These are phyloP conservation scores for Gossypium laxum DNA, from an alignment of 441 rosid species.

Conservation along the genomic window DNA sequence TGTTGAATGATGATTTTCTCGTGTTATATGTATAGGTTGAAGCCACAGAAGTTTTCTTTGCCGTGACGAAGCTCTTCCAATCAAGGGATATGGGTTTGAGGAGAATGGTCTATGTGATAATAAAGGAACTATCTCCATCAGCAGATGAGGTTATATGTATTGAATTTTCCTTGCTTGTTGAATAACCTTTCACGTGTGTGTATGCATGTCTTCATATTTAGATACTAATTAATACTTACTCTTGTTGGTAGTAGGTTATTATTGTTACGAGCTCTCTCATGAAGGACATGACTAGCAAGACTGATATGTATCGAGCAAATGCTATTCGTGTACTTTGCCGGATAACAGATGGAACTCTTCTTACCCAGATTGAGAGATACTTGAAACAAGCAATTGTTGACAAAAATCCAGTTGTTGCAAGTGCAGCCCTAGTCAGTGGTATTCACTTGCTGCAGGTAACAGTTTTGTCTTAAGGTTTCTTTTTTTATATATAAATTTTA, in stretches of 20 bases:
- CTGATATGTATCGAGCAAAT: conserved; percentile 92
- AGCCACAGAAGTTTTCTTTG: conserved; percentile 86
- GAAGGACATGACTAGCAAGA: conserved; percentile 99
- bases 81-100: conserved; percentile 82
- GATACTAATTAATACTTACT: conserved; percentile 13
- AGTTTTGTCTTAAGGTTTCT: background rate
- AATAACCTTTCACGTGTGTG: background rate
- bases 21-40: conserved; percentile 42
- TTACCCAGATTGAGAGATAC: conserved; percentile 83
- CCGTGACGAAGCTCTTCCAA: conserved; percentile 96
- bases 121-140: conserved; percentile 93
- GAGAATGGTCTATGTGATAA: conserved; percentile 95
- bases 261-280: conserved; percentile 94
- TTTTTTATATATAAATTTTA: background rate
- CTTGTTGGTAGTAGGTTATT: conserved; percentile 50
- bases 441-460: conserved; percentile 86
- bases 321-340: conserved; percentile 92
- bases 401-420: conserved; percentile 93
- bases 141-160: conserved; percentile 73
- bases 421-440: conserved; percentile 98
- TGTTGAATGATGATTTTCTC: conserved; percentile 10
- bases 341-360: conserved; percentile 85
- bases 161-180: background rate
- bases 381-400: conserved; percentile 97
- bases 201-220: conserved; percentile 3